These are phyloP conservation scores for Naganishia friedmannii DNA, from an alignment of 768 basidiomycete species.

Conservation along the genomic window DNA sequence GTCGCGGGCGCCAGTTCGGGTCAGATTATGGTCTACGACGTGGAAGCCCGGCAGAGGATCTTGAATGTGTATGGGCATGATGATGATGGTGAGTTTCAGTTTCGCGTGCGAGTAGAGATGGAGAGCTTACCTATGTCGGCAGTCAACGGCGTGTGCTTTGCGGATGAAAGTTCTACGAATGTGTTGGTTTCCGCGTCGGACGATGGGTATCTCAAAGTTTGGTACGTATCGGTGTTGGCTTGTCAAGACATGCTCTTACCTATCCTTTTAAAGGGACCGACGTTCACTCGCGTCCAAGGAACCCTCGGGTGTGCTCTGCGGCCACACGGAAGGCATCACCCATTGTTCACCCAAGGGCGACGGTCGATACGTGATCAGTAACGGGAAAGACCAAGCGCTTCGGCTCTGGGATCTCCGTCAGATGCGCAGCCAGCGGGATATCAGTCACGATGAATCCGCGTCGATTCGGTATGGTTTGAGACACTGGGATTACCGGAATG, in stretches of 20 bases:
- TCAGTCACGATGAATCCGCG: slow-evolving; percentile 56
- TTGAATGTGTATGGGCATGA: slow-evolving; percentile 82
- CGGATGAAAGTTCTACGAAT: slow-evolving; percentile 86
- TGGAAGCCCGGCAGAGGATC: slow-evolving; percentile 71
- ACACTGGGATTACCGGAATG: slow-evolving; percentile 75
- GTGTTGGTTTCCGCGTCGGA: slow-evolving; percentile 93
- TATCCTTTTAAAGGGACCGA: slow-evolving; percentile 55
- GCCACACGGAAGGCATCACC: slow-evolving; percentile 90
- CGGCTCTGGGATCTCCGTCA: slow-evolving; percentile 91
- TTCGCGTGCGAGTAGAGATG: no score
- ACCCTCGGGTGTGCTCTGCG: slow-evolving; percentile 88
- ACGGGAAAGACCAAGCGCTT: slow-evolving; percentile 90
- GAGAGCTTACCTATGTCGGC: not conserved
- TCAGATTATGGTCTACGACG: slow-evolving; percentile 74
- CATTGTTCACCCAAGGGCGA: slow-evolving; percentile 94
- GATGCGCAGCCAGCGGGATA: slow-evolving; percentile 75
- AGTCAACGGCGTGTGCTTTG: slow-evolving; percentile 92
- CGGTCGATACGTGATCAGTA: slow-evolving; percentile 89
- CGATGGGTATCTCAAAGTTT: slow-evolving; percentile 90
- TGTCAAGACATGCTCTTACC: slow-evolving; percentile 32
- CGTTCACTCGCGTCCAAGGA: slow-evolving; percentile 60
- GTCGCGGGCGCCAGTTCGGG: slow-evolving; percentile 71
- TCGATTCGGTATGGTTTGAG: slow-evolving; percentile 58
- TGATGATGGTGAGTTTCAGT: slow-evolving; percentile 61
- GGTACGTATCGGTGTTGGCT: slow-evolving; percentile 87